A percentile compares a stretch with the other conserved stretches of the same genome.
Conservation (phyloP, 2,329 filamentous ascomycete species). For the Trichophyton simii region DNA sequence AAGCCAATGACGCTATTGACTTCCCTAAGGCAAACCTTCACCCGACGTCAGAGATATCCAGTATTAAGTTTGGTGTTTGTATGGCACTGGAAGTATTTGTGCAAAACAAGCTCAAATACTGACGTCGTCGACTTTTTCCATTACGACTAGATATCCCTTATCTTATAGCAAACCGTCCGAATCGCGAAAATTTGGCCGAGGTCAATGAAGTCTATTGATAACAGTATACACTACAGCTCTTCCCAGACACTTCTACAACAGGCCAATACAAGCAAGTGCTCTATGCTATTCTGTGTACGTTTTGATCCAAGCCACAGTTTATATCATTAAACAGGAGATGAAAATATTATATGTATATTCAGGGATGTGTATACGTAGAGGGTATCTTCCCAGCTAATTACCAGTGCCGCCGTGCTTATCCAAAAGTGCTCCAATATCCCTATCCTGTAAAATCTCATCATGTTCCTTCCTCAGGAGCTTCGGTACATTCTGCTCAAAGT, state of each 20-base stretch:
- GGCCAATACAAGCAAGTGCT: not conserved
- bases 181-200: not conserved
- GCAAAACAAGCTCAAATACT: not conserved
- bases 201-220: not conserved
- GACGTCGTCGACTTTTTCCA: not conserved
- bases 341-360: not conserved
- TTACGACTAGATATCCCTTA: not conserved
- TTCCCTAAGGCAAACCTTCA: not conserved
- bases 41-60: not conserved
- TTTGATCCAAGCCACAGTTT: not conserved
- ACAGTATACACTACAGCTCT: not conserved
- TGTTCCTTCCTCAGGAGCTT: conserved; percentile 14
- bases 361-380: not conserved
- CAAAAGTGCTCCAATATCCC: conserved; percentile 2
- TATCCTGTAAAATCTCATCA: conserved; percentile 7
- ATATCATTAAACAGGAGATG: not conserved
- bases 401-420: not conserved
- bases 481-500: conserved; percentile 19
- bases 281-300: no score
- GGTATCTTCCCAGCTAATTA: not conserved
- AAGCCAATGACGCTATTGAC: not conserved
- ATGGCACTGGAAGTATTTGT: not conserved
- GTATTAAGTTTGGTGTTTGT: not conserved
- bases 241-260: not conserved
- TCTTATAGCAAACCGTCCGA: not conserved